Base-by-base conservation (phyloP, 164 flowering plant species). In the Vitis amurensis region DNA sequence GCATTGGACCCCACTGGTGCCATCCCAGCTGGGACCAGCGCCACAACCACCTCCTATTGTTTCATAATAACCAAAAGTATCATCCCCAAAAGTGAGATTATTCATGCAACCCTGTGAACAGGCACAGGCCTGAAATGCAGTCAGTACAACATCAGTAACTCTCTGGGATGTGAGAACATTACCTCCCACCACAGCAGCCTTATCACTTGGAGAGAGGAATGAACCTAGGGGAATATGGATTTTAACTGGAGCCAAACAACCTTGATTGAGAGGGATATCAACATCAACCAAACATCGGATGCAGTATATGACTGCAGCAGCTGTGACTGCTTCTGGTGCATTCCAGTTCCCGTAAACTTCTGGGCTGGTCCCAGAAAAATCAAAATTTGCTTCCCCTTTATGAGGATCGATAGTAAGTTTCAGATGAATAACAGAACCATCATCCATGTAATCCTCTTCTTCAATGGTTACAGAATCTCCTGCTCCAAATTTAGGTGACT, bases 31-130 rank as follows among this genome's bases (percentile, higher is more conserved):
- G 0, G 96, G 98, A 8, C 99, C 99, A 0, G 98, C 99, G 8
- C 99, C 99, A 74, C 94, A 78, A 11, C 99, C 99, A 50, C 99
- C 99, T 73, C 96, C 99, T 61, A 95, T 95, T 55, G 99, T 95
- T 72, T 95, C 99, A 64, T 95, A 95, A 70, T 95, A 95, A 19
- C 99, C 98, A 71, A 95, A 95, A 9, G 88, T 91, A 29, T 88
- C 79, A 64, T 95, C 97, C 29, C 99, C 99, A 69, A 95, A 95
- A 47, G 99, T 95, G 62, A 95, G 89, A 74, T 95, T 95, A 63
- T 95, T 95, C 99, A 95, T 95, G 73, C 99, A 95, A 15, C 99
- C 99, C 78, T 95, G 97, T 11, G 99, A 93, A 75, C 99, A 95
- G 50, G 99, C 98, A 78, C 99, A 91, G 2, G 98, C 97, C 83